These are phyloP conservation scores for Hyphodiscus hymeniophilus DNA, from an alignment of 495 filamentous ascomycete genomes.

Conservation along the genomic window DNA sequence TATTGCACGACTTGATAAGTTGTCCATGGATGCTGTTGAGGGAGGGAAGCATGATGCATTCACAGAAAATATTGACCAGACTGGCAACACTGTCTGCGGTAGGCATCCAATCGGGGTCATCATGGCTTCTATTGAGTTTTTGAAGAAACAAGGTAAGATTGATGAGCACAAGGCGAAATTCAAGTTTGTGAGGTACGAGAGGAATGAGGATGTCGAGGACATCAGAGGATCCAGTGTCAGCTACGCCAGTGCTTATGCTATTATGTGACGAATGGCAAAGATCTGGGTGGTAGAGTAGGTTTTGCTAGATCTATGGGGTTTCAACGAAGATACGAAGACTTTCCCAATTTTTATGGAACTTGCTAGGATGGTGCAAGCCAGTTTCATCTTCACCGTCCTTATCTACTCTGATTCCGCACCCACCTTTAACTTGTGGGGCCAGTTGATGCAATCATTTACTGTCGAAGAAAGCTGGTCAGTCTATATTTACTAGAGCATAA, in stretches of 20 bases:
- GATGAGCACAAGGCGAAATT: conserved; percentile 41
- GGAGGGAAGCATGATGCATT: conserved; percentile 63
- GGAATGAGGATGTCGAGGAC: conserved; percentile 68
- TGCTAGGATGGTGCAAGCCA: too few species aligned
- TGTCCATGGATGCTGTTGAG: conserved; percentile 76
- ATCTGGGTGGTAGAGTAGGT: too few species aligned
- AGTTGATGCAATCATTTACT: too few species aligned
- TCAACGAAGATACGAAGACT: too few species aligned
- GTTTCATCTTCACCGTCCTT: too few species aligned
- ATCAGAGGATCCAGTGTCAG: conserved; percentile 83
- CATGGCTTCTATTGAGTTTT: conserved; percentile 74
- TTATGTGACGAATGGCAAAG: conserved; percentile 25
- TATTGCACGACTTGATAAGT: conserved; percentile 71
- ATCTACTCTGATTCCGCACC: too few species aligned
- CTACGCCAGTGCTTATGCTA: conserved; percentile 78
- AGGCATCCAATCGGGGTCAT: conserved; percentile 92
- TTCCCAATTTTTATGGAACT: too few species aligned
- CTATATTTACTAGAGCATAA: too few species aligned
- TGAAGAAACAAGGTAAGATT: conserved; percentile 25
- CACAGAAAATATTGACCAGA: conserved; percentile 56
- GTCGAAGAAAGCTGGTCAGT: too few species aligned
- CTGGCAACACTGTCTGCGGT: conserved; percentile 90
- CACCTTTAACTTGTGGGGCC: too few species aligned
- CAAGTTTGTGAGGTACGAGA: conserved; percentile 83
- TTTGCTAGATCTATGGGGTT: too few species aligned